A percentile compares a stretch with the other conserved stretches of the same genome.
phyloP scores from a whole-genome alignment of 306 rosid species.

The Pterocarpus santalinus region DNA sequence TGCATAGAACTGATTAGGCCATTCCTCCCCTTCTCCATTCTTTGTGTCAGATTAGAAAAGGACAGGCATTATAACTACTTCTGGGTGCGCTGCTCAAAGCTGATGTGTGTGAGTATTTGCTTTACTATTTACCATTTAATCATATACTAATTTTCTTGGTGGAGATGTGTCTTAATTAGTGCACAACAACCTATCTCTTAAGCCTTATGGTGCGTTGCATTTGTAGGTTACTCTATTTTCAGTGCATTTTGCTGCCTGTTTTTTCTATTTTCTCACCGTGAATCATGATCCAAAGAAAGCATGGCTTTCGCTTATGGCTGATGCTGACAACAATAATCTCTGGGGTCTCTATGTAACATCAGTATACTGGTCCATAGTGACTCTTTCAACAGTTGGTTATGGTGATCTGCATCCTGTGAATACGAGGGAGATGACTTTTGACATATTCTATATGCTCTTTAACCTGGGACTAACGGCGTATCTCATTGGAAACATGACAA shows the following conservation, averaged over 20 bases:
- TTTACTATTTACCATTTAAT: neutral
- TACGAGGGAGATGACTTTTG: constrained; percentile 63
- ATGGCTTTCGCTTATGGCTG: constrained; percentile 56
- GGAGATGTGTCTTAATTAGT: neutral
- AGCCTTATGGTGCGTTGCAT: constrained; percentile 34
- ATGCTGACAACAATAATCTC: neutral
- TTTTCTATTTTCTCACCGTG: constrained; percentile 60
- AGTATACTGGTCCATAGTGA: constrained; percentile 78
- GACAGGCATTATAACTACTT: constrained; percentile 75
- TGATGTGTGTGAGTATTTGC: constrained; percentile 71
- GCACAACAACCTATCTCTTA: neutral
- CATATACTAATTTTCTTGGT: neutral
- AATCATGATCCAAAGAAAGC: constrained; percentile 45
- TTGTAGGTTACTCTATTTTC: constrained; percentile 79
- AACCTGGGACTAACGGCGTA: constrained; percentile 72
- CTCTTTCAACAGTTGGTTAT: constrained; percentile 74
- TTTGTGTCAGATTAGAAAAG: constrained; percentile 75
- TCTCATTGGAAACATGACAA: constrained; percentile 89
- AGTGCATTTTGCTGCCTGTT: constrained; percentile 70
- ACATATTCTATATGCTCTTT: constrained; percentile 61
- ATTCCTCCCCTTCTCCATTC: constrained; percentile 9
- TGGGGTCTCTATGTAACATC: constrained; percentile 58
- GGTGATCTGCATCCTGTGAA: constrained; percentile 89
- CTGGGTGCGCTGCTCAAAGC: constrained; percentile 77
- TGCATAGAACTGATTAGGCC: constrained; percentile 12